phyloP scores from a whole-genome alignment of 208 protist genomes.

The Leishmania mexicana region DNA sequence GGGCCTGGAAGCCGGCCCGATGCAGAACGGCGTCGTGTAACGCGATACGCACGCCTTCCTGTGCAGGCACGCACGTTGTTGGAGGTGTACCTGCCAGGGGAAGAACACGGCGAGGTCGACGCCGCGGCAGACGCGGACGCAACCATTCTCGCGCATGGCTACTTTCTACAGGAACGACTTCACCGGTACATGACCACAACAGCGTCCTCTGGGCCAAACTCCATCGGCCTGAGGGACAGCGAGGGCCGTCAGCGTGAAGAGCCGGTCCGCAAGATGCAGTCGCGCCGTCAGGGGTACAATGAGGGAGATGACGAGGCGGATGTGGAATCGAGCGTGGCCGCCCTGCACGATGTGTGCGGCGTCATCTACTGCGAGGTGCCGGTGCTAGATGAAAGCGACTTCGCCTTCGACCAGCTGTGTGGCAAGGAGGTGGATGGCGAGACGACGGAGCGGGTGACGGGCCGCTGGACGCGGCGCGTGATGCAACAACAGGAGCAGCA shows the following conservation, averaged over 20 bases:
- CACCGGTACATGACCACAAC: constrained; percentile 13
- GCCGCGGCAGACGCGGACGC: constrained; percentile 5
- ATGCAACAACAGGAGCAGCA: constrained; percentile 4
- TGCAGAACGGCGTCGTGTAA: constrained; percentile 18
- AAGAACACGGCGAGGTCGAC: constrained; percentile 25
- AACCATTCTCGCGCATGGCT: constrained; percentile 32
- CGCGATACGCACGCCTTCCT: constrained; percentile 52
- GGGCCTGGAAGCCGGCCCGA: constrained; percentile 27
- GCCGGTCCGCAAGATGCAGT: background rate
- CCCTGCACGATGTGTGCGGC: constrained; percentile 42
- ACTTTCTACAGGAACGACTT: constrained; percentile 41
- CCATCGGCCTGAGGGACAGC: background rate
- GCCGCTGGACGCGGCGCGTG: constrained; percentile 56
- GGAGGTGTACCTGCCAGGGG: constrained; percentile 60
- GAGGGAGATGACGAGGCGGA: constrained; percentile 4
- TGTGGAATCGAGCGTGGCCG: constrained; percentile 11
- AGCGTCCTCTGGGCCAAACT: background rate
- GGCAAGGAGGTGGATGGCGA: constrained; percentile 49
- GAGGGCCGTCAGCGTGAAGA: background rate
- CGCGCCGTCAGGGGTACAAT: background rate
- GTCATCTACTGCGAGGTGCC: constrained; percentile 74
- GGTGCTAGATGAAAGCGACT: constrained; percentile 53
- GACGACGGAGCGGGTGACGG: constrained; percentile 44
- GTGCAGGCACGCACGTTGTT: constrained; percentile 56
- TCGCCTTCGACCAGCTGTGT: constrained; percentile 56